Conservation (phyloP, 2,329 filamentous ascomycete genomes). For the Penicillium sp. region DNA sequence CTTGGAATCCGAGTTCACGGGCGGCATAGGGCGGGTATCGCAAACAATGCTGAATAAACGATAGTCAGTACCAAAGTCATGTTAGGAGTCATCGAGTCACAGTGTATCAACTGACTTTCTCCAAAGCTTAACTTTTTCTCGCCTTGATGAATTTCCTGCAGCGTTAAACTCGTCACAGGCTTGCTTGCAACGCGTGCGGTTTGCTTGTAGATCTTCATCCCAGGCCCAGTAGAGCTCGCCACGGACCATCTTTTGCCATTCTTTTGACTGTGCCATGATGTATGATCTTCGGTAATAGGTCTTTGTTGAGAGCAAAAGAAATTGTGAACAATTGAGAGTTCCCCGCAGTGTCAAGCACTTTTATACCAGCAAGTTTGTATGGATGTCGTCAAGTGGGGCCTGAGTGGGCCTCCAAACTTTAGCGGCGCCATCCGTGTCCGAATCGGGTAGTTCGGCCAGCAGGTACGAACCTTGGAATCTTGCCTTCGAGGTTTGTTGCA, state of each 20-base stretch:
- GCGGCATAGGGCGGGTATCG: constrained; percentile 27
- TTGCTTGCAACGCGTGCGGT: constrained; percentile 28
- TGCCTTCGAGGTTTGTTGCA: too few species aligned
- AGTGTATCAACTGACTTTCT: constrained; percentile 19
- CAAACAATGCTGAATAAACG: constrained; percentile 20
- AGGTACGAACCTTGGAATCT: not conserved
- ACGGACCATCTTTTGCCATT: constrained; percentile 33
- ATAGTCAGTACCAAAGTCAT: not conserved
- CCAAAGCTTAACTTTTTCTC: constrained; percentile 29
- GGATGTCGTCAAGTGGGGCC: not conserved
- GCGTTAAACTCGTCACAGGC: constrained; percentile 31
- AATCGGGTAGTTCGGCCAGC: constrained; percentile 1
- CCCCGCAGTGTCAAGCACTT: not conserved
- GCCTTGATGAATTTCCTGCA: constrained; percentile 23
- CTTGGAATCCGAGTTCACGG: constrained; percentile 18
- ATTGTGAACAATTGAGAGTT: not conserved
- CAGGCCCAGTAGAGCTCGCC: constrained; percentile 30
- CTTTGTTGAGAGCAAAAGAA: too few species aligned
- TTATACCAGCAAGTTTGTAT: not conserved
- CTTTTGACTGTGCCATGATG: constrained; percentile 25
- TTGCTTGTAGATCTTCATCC: constrained; percentile 30
- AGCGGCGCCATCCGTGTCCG: not conserved
- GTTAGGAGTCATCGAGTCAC: not conserved
- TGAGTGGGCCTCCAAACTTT: not conserved
- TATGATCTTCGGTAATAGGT: not conserved